phyloP scores from a whole-genome alignment of 192 early-diverging fungal species.

The Entomortierella chlamydospora region DNA sequence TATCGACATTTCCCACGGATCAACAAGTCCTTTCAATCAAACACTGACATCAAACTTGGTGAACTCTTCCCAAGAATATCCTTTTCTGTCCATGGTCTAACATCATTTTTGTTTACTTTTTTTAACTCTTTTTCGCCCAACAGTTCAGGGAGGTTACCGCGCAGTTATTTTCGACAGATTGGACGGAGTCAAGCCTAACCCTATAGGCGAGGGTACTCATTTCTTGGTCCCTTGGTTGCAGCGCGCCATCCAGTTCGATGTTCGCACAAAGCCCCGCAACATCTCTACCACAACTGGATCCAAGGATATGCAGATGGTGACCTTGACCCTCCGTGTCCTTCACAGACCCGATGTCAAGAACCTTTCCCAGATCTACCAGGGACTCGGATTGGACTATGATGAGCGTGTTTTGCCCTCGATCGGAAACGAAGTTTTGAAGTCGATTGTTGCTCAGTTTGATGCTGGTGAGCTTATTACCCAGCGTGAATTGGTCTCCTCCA shows the following conservation, averaged over 20 bases:
- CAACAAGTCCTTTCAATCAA: too few relatives aligned
- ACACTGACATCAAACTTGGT: too few relatives aligned
- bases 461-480: slow-evolving; percentile 98
- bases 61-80: neutral
- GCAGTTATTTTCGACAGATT: slow-evolving; percentile 98
- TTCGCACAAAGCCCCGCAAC: slow-evolving; percentile 95
- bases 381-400: slow-evolving; percentile 94
- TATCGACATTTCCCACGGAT: too few relatives aligned
- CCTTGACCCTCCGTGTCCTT: slow-evolving; percentile 91
- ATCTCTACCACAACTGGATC: slow-evolving; percentile 99
- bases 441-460: slow-evolving; percentile 98
- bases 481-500: slow-evolving; percentile 92
- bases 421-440: slow-evolving; percentile 99
- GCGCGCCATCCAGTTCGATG: slow-evolving; percentile 88
- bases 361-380: slow-evolving; percentile 89
- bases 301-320: slow-evolving; percentile 99
- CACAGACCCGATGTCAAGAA: slow-evolving; percentile 86
- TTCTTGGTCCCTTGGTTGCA: slow-evolving; percentile 99
- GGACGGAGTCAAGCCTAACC: slow-evolving; percentile 84
- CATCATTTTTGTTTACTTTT: slow-evolving; percentile 7
- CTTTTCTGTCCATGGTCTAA: neutral
- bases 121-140: neutral
- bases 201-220: slow-evolving; percentile 95
- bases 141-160: slow-evolving; percentile 95
- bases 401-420: slow-evolving; percentile 97